phyloP scores from a whole-genome alignment of 371 early-diverging fungal genomes.

The Sporodiniella umbellata region DNA sequence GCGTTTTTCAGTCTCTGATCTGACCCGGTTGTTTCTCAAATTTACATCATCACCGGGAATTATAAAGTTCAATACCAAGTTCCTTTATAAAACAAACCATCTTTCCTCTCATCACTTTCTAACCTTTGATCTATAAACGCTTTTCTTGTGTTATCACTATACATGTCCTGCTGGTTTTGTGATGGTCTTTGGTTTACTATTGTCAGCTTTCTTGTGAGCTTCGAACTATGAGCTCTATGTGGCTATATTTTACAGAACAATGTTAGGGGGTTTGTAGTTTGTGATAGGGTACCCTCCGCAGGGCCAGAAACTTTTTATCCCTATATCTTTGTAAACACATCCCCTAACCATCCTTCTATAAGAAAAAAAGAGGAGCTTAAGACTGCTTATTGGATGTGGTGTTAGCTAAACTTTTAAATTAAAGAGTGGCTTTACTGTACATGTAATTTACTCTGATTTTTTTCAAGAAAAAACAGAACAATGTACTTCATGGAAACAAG shows the following conservation, averaged over 20 bases:
- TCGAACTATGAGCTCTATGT: slow-evolving; percentile 9
- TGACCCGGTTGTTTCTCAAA: slow-evolving; percentile 8
- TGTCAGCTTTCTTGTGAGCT: slow-evolving; percentile 7
- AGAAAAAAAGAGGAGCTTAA: slow-evolving; percentile 2
- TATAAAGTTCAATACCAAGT: slow-evolving; percentile 7
- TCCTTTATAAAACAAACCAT: slow-evolving; percentile 4
- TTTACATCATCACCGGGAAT: slow-evolving; percentile 11
- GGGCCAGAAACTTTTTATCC: slow-evolving; percentile 11
- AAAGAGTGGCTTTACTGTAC: no score
- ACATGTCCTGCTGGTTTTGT: slow-evolving; percentile 11
- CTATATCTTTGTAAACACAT: slow-evolving; percentile 10
- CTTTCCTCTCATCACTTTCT: slow-evolving; percentile 6
- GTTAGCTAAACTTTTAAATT: no score
- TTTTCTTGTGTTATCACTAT: slow-evolving; percentile 10
- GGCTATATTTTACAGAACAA: slow-evolving; percentile 14
- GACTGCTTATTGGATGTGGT: no score
- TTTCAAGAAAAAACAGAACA: no score
- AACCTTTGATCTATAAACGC: slow-evolving; percentile 10
- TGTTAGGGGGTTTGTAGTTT: slow-evolving; percentile 8
- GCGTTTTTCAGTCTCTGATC: background rate
- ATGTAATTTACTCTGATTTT: no score
- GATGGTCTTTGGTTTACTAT: slow-evolving; percentile 5
- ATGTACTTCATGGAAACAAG: no score
- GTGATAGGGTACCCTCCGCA: slow-evolving; percentile 10
- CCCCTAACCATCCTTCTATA: slow-evolving; percentile 10